Conservation (phyloP, 2,329 filamentous ascomycete genomes). For the Trichoderma sp. region DNA sequence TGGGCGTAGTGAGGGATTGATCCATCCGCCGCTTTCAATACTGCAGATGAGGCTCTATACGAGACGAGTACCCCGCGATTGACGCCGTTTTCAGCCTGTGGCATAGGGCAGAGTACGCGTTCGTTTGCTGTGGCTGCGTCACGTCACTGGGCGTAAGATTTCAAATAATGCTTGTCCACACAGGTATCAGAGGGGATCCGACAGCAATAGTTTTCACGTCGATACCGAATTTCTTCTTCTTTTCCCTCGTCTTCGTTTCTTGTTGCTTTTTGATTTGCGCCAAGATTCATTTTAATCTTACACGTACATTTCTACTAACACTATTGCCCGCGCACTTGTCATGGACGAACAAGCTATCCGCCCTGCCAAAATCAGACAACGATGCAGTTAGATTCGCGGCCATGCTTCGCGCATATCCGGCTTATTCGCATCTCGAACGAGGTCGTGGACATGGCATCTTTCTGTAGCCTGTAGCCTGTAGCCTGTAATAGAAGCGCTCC, state of each 20-base stretch:
- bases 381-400: neutral
- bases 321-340: neutral
- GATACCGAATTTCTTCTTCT: fast-evolving
- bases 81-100: constrained; percentile 12
- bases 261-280: neutral
- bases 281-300: neutral
- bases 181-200: neutral
- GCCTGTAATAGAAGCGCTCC: constrained; percentile 1
- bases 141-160: neutral
- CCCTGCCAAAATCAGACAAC: neutral
- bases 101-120: constrained; percentile 10
- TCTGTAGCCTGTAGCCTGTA: neutral
- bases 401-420: neutral
- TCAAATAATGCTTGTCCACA: neutral
- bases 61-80: constrained; percentile 15
- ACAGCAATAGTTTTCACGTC: too few relatives aligned
- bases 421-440: neutral
- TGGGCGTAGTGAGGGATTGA: neutral
- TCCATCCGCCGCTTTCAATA: neutral
- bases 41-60: neutral
- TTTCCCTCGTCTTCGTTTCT: neutral
- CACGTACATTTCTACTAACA: neutral
- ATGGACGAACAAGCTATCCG: neutral
- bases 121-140: neutral
- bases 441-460: neutral